Base-by-base conservation (phyloP, 345 rosid species). In the Dovyalis caffra region DNA sequence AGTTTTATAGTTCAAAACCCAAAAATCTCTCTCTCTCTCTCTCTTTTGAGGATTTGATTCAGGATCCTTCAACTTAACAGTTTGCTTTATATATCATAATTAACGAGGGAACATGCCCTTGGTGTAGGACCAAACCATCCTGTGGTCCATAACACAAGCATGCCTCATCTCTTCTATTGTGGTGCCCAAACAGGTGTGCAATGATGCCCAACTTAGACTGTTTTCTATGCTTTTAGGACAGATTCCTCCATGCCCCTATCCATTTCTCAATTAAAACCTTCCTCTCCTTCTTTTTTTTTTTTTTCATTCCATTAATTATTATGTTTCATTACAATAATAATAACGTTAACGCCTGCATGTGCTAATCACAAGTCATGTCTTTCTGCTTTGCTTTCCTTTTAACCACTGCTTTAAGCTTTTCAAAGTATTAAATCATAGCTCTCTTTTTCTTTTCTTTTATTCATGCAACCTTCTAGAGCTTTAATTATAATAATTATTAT, bases 351-450 rank as follows among this genome's bases (percentile, higher is more conserved):
- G 32, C 11, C 68, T 28, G 29, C 47, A 69, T 32, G 18, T 40
- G 37, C 71, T 74, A 71, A 72, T 70, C 40, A 76, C 66, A 68
- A 14, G 18, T 5, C 75, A 47, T 74, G 74, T 71, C 69, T 65
- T 45, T 43, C 3, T 14, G 16, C 45, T 49, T 66, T 14, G 16
- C 45, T 49, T 66, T 66, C 63, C 65, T 23, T 12, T 40, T 28
- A 31, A 67, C 34, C 33, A 67, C 33, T 49, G 29, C 26, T 68
- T 64, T 63, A 1, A 68, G 57, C 71, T 71, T 74, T 68, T 68
- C 33, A 72, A 69, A 67, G 70, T 29, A 43, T 66, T 33, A n/a
- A 64, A 38, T 74, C 58, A 40, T 34, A 15, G 23, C 60, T 6
- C 4, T 1, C 34, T 34, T 25, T 8, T 37, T 69, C 38, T 43